Evolutionary conservation across 2,329 filamentous ascomycete species (phyloP).

Genomic region (Fusarium tupiense): DNA sequence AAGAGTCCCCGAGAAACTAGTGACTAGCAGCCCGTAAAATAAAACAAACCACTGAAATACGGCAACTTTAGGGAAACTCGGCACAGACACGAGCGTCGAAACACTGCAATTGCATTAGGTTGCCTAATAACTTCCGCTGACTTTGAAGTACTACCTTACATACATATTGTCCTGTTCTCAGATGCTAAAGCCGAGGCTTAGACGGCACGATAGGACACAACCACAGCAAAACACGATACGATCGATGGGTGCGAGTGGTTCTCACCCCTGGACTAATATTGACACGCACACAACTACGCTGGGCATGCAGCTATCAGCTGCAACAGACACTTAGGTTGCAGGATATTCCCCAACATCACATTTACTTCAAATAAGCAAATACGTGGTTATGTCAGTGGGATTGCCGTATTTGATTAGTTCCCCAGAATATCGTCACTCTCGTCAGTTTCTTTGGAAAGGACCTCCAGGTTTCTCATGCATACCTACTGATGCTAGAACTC

Average conservation of each 20-base stretch:
- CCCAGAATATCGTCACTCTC: not conserved
- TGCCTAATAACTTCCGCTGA: not conserved
- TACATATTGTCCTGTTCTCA: not conserved
- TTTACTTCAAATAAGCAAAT: not conserved
- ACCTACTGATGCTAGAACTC: not conserved
- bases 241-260: conserved; percentile 15
- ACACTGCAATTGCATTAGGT: not conserved
- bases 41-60: conserved; percentile 19
- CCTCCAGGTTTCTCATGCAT: not conserved
- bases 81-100: conserved; percentile 16
- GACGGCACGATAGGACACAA: not conserved
- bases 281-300: not conserved
- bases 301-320: not conserved
- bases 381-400: not conserved
- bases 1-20: not conserved
- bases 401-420: not conserved
- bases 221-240: not conserved
- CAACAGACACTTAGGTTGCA: conserved; percentile 7
- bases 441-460: not conserved
- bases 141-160: not conserved
- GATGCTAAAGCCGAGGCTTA: conserved; percentile 21
- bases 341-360: conserved; percentile 14
- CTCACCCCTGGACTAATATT: conserved; percentile 34
- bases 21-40: conserved; percentile 2
- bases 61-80: conserved; percentile 14